Percentiles rank a stretch among this genome's conserved stretches.
These are phyloP conservation scores for Blastomyces emzantsi DNA, from an alignment of 2,329 filamentous ascomycete genomes.

Conservation along the genomic window DNA sequence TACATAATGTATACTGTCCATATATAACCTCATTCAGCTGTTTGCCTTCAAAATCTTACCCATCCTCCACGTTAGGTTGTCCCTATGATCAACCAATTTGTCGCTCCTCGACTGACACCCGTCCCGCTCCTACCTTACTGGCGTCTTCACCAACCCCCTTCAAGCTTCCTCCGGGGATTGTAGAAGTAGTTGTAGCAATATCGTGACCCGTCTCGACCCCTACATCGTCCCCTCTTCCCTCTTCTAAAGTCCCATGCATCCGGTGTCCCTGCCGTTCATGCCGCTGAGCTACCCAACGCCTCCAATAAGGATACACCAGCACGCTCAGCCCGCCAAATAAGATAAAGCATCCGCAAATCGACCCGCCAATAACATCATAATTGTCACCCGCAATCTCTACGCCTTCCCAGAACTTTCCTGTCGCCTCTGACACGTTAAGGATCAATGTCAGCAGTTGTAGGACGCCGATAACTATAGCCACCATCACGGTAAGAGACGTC, in stretches of 20 bases:
- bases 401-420: conserved; percentile 82
- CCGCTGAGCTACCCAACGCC: conserved; percentile 46
- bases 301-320: conserved; percentile 71
- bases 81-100: background rate
- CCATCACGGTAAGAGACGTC: conserved; percentile 71
- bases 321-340: conserved; percentile 66
- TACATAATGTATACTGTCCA: background rate
- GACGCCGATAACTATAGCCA: conserved; percentile 75
- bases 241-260: conserved; percentile 13
- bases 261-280: background rate
- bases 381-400: conserved; percentile 66
- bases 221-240: conserved; percentile 7
- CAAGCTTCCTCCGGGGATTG: background rate
- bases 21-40: background rate
- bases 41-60: background rate
- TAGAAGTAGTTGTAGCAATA: background rate
- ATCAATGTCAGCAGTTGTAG: conserved; percentile 75
- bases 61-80: background rate
- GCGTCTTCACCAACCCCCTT: background rate
- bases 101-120: background rate
- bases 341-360: conserved; percentile 77
- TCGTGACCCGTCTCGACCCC: background rate
- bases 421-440: conserved; percentile 63
- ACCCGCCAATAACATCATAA: conserved; percentile 77
- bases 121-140: background rate